Evolutionary conservation across 352 stramenopile species (phyloP), one percentile per base, ranked within the genome.

Genomic region (Proteromonas lacertae): DNA sequence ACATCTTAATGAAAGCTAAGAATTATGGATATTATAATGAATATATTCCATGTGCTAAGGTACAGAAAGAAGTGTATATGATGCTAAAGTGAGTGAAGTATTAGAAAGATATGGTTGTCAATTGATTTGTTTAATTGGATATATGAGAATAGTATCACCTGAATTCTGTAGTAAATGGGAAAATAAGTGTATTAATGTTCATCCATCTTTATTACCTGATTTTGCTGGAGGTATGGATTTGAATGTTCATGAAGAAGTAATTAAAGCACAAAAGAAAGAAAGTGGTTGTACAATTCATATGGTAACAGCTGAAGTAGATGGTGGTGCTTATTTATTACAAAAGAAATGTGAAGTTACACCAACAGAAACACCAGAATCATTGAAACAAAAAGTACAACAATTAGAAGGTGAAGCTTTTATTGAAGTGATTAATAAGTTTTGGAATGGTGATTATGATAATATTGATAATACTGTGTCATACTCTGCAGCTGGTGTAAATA

Each of bases 221-320:
- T 92, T 94, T 55, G 82, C 78, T 42, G 87, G 87, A n/a, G 81
- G 82, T 33, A 99, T 99, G 87, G 86, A 99, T 56, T 54, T 92
- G 32, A 71, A 69, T n/a, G 87, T 97, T 20, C 87, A 99, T 58
- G 66, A 90, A 53, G 79, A 76, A 25, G 87, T 97, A 36, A 57
- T 99, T 25, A 71, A 90, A 40, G 80, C 79, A 22, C 76, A 84
- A 39, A 83, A 90, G 54, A 66, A 58, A 6, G 62, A 90, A 50
- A 90, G 61, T 34, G 87, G 87, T 13, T 99, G 84, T 59, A 96
- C 84, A 2, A 77, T 99, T 38, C 87, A 99, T 58, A 75, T 92
- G 44, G 83, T 97, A 14, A 96, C 81, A 4, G 64, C 75, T 45
- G 61, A 90, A 40, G 82, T 99, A 23, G 87, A 99, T 52, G 78